Base-by-base conservation (phyloP, 331 rosid species). In the Pyracantha coccinea region DNA sequence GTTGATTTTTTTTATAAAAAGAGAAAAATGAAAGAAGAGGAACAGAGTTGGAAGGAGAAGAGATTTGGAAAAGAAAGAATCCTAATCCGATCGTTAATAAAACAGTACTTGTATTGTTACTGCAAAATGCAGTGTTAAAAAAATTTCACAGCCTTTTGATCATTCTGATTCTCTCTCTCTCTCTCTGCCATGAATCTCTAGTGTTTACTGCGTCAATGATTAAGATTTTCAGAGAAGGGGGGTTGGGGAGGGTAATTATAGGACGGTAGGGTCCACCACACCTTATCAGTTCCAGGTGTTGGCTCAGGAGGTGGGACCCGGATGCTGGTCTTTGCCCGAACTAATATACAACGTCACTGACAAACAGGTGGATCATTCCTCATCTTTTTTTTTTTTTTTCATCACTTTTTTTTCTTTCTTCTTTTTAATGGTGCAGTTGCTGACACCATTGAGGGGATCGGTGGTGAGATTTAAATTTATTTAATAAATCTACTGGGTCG, bases 301-400 rank as follows among this genome's bases (percentile, higher is more conserved):
- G 89, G 84, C 83, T 85, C 98, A 86, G 90, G 97, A 87, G 89
- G 88, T 74, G 79, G 98, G 96, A 69, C 76, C 91, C 60, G 11
- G 47, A 3, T 86, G 87, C 84, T 81, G 92, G 84, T 85, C 82
- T 78, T 89, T 86, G 90, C 87, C 93, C 85, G 38, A 88, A 88
- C 96, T 96, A 87, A 80, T 87, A 86, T 89, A 85, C 93, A 81
- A 89, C 84, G 88, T 88, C 92, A 89, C 96, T 93, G 97, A 93
- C 97, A 89, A 91, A 89, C 98, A 89, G 98, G 98, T 93, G 98
- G 96, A 93, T 91, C 97, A 93, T 93, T 93, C 98, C 85, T 71
- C 87, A 54, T 79, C 80, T 61, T 72, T 85, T 67, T 85, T 33
- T 35, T 35, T 35, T 0, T 38, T 38, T 1, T n/a, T n/a, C 45